These are phyloP conservation scores for Lophium mytilinum DNA, from an alignment of 495 filamentous ascomycete species.

Conservation along the genomic window DNA sequence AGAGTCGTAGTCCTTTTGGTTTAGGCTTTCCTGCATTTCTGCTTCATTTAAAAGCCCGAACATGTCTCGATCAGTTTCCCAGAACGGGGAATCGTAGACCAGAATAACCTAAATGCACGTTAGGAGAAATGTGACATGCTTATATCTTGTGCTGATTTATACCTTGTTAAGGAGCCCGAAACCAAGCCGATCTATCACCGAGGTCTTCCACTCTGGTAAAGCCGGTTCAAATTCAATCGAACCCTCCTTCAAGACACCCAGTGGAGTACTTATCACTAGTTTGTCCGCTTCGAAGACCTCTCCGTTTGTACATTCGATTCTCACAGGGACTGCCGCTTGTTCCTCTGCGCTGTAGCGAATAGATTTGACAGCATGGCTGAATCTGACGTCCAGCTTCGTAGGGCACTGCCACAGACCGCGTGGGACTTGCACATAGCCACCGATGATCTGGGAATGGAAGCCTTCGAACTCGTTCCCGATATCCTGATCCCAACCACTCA, in stretches of 20 bases:
- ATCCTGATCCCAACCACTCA: conserved; percentile 92
- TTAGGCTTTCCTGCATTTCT: conserved; percentile 42
- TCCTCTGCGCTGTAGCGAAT: conserved; percentile 51
- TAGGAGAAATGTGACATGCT: not conserved
- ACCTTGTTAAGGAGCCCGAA: conserved; percentile 91
- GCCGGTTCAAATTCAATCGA: conserved; percentile 71
- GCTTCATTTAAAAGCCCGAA: conserved; percentile 82
- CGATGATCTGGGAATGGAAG: conserved; percentile 82
- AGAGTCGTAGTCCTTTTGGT: conserved; percentile 53
- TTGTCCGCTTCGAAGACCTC: conserved; percentile 69
- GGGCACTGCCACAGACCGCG: conserved; percentile 71
- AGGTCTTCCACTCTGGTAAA: conserved; percentile 76
- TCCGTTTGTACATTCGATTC: conserved; percentile 73
- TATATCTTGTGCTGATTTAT: not conserved
- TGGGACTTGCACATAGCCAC: conserved; percentile 86
- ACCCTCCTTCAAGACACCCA: conserved; percentile 79
- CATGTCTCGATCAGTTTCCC: conserved; percentile 87
- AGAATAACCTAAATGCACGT: conserved; percentile 53
- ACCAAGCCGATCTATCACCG: conserved; percentile 76
- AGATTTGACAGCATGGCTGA: conserved; percentile 56
- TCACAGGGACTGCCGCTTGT: conserved; percentile 33
- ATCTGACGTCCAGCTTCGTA: conserved; percentile 68
- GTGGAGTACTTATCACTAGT: conserved; percentile 78
- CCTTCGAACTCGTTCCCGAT: conserved; percentile 97
- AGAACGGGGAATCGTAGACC: conserved; percentile 84